Evolutionary conservation across 2,329 filamentous ascomycete species (phyloP), one percentile per base, ranked within the genome.

Genomic region (Nannizzia gypsea): DNA sequence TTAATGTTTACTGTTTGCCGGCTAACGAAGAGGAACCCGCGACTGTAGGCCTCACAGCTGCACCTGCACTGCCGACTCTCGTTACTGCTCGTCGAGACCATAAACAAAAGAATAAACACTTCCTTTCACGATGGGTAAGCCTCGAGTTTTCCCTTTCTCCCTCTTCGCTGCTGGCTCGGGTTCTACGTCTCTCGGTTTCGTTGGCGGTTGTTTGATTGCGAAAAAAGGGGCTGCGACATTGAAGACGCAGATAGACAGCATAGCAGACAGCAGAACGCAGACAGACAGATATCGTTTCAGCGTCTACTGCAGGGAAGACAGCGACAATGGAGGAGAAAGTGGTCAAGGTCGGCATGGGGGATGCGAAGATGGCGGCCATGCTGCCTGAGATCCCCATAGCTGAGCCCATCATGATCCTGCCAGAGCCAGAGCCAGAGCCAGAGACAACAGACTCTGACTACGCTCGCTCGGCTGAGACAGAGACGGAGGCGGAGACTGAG

Each of bases 101-200:
- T 20, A 56, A 40, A 24, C 9, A 20, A 17, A 13, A 42, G 31
- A 11, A 42, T 42, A 42, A 42, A 17, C 31, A 42, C 6, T 13
- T 26, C 40, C 50, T 56, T 63, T 26, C 61, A 63, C 54, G 59
- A 74, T 74, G 72, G 72, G 72, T 74, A 74, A 73, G 72, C 69
- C 64, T 63, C 64, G 58, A 57, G 34, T 40, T 26, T 54, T 20
- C 28, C 34, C 34, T 34, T 20, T 17, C 2, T n/a, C n/a, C n/a
- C 24, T 57, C 15, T 42, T 17, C 38, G n/a, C n/a, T 15, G 31
- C 15, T 42, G 38, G 13, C n/a, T 42, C 13, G 4, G n/a, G 13
- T 42, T 42, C 13, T 42, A 6, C 38, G n/a, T 42, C 38, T 42
- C 38, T 15, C 38, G 13, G 38, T 15, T 15, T 15, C n/a, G 38